A percentile compares a stretch with the other conserved stretches of the same genome.
Evolutionary conservation across 1,284 basidiomycete genomes (phyloP).

Genomic region (Puccinia novopanici): DNA sequence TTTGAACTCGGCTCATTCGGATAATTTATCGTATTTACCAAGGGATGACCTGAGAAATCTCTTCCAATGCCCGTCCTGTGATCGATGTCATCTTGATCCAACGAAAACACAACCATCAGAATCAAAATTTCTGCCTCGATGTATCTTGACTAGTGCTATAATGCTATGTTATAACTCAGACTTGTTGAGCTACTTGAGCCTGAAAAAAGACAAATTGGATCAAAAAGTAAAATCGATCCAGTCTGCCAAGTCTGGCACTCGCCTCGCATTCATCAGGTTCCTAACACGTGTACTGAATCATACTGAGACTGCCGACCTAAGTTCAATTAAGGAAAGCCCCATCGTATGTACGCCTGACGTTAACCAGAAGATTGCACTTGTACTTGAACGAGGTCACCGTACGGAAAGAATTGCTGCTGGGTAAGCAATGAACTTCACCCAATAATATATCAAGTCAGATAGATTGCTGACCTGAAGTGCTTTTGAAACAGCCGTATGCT

Average conservation of each 20-base stretch:
- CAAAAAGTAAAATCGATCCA: constrained; percentile 14
- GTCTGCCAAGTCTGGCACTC: constrained; percentile 22
- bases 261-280: constrained; percentile 45
- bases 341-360: constrained; percentile 24
- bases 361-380: constrained; percentile 7
- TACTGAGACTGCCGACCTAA: constrained; percentile 25
- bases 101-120: constrained; percentile 1
- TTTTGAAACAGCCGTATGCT: constrained; percentile 30
- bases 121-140: constrained; percentile 22
- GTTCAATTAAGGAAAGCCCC: constrained; percentile 10
- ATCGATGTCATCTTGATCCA: constrained; percentile 28
- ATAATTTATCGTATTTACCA: constrained; percentile 33
- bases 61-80: constrained; percentile 37
- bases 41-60: constrained; percentile 34
- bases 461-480: constrained; percentile 10
- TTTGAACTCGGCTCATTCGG: constrained; percentile 12
- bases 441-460: not conserved
- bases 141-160: constrained; percentile 24
- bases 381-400: constrained; percentile 36
- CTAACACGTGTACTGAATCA: constrained; percentile 42
- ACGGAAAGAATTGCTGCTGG: constrained; percentile 48
- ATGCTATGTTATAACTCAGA: constrained; percentile 43
- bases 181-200: constrained; percentile 8
- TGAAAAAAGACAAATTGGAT: not conserved
- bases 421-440: not conserved